These are phyloP conservation scores for Yamadazyma oceani DNA, from an alignment of 1,139 yeast genomes.

Conservation along the genomic window DNA sequence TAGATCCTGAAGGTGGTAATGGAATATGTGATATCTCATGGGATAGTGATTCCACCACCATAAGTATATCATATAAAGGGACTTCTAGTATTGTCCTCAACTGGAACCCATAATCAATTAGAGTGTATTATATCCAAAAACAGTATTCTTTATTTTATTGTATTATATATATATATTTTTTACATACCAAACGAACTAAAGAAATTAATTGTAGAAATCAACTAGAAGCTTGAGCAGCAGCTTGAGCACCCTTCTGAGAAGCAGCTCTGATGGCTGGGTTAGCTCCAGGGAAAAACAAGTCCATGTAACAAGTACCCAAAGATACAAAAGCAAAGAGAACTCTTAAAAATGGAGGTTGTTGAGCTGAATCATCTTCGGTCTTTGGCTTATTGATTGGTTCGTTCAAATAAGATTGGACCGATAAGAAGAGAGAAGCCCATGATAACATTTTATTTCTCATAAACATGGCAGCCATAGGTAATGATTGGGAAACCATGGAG, in stretches of 20 bases:
- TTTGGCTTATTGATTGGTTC: slow-evolving; percentile 45
- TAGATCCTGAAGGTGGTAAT: slow-evolving; percentile 15
- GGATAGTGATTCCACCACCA: slow-evolving; percentile 33
- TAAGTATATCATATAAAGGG: slow-evolving; percentile 46
- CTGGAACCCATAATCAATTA: slow-evolving; percentile 7
- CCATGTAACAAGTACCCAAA: slow-evolving; percentile 54
- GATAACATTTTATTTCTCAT: slow-evolving; percentile 53
- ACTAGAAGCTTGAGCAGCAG: slow-evolving; percentile 17
- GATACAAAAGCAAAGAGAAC: slow-evolving; percentile 48
- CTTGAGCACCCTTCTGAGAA: slow-evolving; percentile 14
- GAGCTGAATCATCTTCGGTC: slow-evolving; percentile 21
- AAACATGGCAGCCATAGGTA: slow-evolving; percentile 72
- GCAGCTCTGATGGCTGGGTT: slow-evolving; percentile 28
- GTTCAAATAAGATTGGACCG: slow-evolving; percentile 49
- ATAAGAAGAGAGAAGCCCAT: slow-evolving; percentile 57
- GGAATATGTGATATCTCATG: slow-evolving; percentile 47
- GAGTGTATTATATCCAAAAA: slow-evolving; percentile 4
- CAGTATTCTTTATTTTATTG: too few species aligned
- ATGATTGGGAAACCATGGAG: slow-evolving; percentile 53
- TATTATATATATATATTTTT: neutral
- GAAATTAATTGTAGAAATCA: too few species aligned
- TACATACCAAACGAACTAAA: neutral
- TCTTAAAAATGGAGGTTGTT: slow-evolving; percentile 44
- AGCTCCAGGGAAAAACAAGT: slow-evolving; percentile 40
- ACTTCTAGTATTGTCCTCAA: slow-evolving; percentile 38